These are phyloP conservation scores for Microbotryum lychnidis-dioicae DNA, from an alignment of 1,284 basidiomycete species.

Conservation along the genomic window DNA sequence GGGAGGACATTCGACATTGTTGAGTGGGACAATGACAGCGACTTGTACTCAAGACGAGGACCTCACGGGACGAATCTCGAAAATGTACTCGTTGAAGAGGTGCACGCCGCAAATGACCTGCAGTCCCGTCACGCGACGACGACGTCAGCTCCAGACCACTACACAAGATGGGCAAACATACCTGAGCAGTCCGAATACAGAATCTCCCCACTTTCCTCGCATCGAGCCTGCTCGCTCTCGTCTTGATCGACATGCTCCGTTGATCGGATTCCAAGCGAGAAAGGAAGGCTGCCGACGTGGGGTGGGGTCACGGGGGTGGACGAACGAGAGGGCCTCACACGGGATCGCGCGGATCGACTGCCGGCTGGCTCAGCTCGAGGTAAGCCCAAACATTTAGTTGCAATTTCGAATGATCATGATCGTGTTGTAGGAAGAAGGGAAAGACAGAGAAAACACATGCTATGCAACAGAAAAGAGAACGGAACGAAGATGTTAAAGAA, in stretches of 20 bases:
- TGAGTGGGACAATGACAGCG: too few species aligned
- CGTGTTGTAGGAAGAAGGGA: background rate
- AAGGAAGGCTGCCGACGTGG: background rate
- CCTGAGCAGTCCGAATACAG: too few species aligned
- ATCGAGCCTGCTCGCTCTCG: too few species aligned
- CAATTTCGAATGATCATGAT: background rate
- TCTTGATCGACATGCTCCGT: too few species aligned
- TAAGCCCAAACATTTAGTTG: background rate
- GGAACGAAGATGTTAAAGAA: background rate
- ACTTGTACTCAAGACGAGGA: background rate
- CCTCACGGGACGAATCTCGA: constrained; percentile 31
- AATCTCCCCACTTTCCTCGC: too few species aligned
- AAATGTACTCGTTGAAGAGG: constrained; percentile 31
- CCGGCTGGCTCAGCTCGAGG: background rate
- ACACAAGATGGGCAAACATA: too few species aligned
- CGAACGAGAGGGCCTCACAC: too few species aligned
- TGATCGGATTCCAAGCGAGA: too few species aligned
- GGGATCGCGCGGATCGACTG: background rate
- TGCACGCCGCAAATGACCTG: constrained; percentile 28
- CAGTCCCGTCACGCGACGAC: too few species aligned
- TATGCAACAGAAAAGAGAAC: background rate
- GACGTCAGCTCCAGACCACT: too few species aligned
- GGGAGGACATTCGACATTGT: background rate
- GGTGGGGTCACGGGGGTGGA: background rate
- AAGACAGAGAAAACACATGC: background rate